phyloP scores from a whole-genome alignment of 1,284 basidiomycete genomes.

The Trametes sp. region DNA sequence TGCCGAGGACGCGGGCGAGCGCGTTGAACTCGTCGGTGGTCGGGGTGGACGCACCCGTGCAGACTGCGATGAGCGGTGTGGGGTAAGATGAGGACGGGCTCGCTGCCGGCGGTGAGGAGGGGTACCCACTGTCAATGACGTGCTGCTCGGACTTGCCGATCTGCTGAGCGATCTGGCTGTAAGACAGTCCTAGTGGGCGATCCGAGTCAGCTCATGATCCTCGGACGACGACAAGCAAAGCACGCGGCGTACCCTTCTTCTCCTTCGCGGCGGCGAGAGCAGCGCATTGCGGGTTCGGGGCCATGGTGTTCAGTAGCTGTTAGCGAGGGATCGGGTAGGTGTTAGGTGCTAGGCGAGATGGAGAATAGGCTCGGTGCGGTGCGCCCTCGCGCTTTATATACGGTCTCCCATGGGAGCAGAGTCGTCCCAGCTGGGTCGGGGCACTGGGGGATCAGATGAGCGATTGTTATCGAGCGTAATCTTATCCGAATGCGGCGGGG shows the following conservation, averaged over 20 bases:
- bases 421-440: constrained; percentile 11
- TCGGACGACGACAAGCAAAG: neutral
- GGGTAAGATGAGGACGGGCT: neutral
- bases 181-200: constrained; percentile 51
- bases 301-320: constrained; percentile 38
- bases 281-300: constrained; percentile 59
- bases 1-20: constrained; percentile 55
- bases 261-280: constrained; percentile 63
- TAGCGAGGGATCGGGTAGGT: constrained; percentile 5
- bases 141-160: constrained; percentile 52
- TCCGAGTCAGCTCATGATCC: neutral
- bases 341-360: constrained; percentile 15
- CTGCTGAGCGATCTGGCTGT: constrained; percentile 54
- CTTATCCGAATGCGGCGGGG: constrained; percentile 24
- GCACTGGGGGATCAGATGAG: constrained; percentile 22
- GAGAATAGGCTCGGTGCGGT: neutral
- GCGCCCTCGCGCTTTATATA: constrained; percentile 14
- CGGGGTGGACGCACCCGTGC: constrained; percentile 54
- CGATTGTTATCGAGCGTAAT: constrained; percentile 30
- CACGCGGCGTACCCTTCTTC: constrained; percentile 51
- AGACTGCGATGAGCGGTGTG: constrained; percentile 57
- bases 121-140: constrained; percentile 56
- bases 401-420: constrained; percentile 18
- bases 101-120: too few species aligned
- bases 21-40: constrained; percentile 59